Conservation (phyloP, 1,284 basidiomycete species). For the Chiua sp. region DNA sequence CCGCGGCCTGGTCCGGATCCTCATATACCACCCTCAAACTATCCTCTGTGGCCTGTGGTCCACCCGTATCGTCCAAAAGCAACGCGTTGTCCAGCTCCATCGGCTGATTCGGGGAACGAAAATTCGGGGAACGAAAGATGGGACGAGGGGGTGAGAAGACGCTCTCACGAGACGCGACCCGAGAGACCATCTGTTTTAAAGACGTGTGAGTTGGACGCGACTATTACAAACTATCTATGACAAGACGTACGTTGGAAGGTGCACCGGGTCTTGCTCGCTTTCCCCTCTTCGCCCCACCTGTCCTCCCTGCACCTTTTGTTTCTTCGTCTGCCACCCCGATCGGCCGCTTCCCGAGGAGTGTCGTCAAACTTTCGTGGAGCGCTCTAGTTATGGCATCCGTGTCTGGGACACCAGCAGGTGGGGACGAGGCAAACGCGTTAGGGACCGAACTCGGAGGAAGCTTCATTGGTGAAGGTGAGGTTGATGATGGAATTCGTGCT, state of each 20-base stretch:
- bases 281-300: conserved; percentile 32
- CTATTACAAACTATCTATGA: neutral
- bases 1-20: conserved; percentile 64
- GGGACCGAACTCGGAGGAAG: conserved; percentile 35
- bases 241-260: conserved; percentile 47
- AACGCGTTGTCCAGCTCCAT: conserved; percentile 37
- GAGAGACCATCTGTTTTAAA: conserved; percentile 39
- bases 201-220: neutral
- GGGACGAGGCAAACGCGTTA: conserved; percentile 22
- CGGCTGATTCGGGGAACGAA: no score
- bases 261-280: conserved; percentile 50
- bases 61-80: conserved; percentile 22
- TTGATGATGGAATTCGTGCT: conserved; percentile 61
- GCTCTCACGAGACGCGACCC: conserved; percentile 41
- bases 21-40: conserved; percentile 67
- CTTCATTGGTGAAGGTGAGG: conserved; percentile 62
- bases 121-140: neutral
- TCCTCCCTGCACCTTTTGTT: conserved; percentile 3
- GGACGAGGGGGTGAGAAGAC: conserved; percentile 22
- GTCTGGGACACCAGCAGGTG: conserved; percentile 28
- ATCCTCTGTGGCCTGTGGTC: conserved; percentile 39
- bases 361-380: conserved; percentile 66
- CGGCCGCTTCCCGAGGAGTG: conserved; percentile 68
- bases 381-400: conserved; percentile 38
- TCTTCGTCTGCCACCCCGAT: conserved; percentile 46